Conservation (phyloP, 140 eudicot species). For the Anethum foeniculum region DNA sequence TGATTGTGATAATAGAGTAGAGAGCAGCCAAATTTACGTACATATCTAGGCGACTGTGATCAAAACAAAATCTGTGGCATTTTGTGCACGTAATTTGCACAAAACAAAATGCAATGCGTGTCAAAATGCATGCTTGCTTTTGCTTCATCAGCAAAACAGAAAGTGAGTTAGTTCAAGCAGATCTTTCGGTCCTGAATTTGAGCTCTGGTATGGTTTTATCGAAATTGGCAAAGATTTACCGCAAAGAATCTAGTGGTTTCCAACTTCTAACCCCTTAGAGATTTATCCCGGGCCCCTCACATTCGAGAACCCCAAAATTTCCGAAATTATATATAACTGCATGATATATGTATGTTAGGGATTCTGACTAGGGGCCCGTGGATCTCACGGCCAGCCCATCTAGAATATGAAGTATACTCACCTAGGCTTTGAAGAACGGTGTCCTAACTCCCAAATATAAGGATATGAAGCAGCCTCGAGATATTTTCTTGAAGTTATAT, state of each 20-base stretch:
- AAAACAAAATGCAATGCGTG: not conserved
- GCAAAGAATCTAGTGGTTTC: not conserved
- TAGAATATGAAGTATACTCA: no score
- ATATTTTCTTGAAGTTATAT: not conserved
- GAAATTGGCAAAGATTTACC: not conserved
- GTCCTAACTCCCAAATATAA: no score
- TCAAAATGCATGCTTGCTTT: not conserved
- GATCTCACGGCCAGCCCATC: no score
- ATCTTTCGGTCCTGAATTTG: not conserved
- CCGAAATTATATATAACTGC: no score
- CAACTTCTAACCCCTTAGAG: no score
- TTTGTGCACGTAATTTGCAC: not conserved
- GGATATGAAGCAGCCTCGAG: not conserved
- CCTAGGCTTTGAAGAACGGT: no score
- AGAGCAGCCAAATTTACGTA: not conserved
- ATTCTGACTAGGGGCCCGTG: no score
- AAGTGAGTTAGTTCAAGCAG: not conserved
- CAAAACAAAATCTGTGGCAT: not conserved
- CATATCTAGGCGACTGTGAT: not conserved
- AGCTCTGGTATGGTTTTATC: not conserved
- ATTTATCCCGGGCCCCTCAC: no score
- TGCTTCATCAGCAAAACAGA: not conserved
- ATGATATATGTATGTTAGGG: no score
- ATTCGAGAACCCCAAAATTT: no score
- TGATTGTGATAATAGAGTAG: not conserved